phyloP scores from a whole-genome alignment of 495 filamentous ascomycete species.

The Penicillium bialowiezense region DNA sequence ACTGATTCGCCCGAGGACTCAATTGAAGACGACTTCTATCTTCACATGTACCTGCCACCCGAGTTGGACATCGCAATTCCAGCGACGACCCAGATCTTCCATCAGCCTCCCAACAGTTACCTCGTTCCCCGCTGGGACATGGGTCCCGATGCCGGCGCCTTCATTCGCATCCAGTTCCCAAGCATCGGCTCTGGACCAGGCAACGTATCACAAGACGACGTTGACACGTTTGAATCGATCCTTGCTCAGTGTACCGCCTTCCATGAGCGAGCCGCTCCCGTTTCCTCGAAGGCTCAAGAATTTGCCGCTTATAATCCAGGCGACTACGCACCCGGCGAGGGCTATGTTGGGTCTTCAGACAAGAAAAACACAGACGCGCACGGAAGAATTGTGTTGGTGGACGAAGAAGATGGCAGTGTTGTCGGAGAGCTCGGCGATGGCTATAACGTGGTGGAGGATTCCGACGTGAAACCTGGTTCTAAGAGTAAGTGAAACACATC shows the following conservation, averaged over 20 bases:
- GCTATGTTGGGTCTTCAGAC: constrained; percentile 52
- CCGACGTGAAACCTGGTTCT: constrained; percentile 71
- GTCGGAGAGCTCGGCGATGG: constrained; percentile 87
- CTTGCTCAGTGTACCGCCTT: constrained; percentile 94
- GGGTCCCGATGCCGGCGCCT: constrained; percentile 80
- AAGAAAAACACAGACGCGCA: constrained; percentile 41
- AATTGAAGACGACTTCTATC: constrained; percentile 89
- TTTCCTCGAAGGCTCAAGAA: constrained; percentile 54
- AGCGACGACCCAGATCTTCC: constrained; percentile 92
- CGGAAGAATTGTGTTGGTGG: constrained; percentile 87
- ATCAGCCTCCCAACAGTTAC: constrained; percentile 85
- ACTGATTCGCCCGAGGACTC: constrained; percentile 56
- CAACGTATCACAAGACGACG: constrained; percentile 79
- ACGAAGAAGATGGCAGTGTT: constrained; percentile 93
- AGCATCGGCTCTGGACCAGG: constrained; percentile 58
- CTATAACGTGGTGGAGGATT: constrained; percentile 74
- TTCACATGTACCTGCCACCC: constrained; percentile 89
- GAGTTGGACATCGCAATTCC: constrained; percentile 88
- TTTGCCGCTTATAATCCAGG: constrained; percentile 70
- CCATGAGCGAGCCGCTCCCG: constrained; percentile 69
- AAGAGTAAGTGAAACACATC: constrained; percentile 61
- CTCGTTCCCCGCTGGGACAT: constrained; percentile 91
- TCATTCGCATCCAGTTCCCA: constrained; percentile 88
- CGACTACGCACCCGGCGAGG: constrained; percentile 75
- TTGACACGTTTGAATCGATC: constrained; percentile 96